phyloP scores from a whole-genome alignment of 2,329 filamentous ascomycete species.

The Xylaria arbuscula region DNA sequence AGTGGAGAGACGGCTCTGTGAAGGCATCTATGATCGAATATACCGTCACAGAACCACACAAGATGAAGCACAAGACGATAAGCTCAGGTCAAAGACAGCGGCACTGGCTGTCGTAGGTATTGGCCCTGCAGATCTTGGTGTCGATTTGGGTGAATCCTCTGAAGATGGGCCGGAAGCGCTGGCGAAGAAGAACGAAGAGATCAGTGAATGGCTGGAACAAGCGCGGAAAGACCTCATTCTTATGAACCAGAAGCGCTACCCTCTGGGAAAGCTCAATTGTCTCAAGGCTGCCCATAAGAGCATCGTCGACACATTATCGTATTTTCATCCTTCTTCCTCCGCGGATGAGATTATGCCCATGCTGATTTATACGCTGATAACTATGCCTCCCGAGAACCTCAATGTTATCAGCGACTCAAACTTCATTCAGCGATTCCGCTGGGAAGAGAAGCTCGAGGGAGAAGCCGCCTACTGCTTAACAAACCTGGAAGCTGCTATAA shows the following conservation, averaged over 20 bases:
- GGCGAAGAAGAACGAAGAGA: slow-evolving; percentile 71
- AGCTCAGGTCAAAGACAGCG: slow-evolving; percentile 91
- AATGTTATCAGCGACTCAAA: slow-evolving; percentile 94
- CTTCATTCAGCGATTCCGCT: slow-evolving; percentile 93
- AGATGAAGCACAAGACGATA: slow-evolving; percentile 94
- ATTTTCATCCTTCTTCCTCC: slow-evolving; percentile 81
- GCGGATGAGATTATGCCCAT: slow-evolving; percentile 98
- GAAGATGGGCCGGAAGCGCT: slow-evolving; percentile 67
- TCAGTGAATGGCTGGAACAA: slow-evolving; percentile 76
- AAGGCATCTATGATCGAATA: slow-evolving; percentile 86
- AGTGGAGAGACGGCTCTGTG: slow-evolving; percentile 86
- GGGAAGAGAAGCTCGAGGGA: slow-evolving; percentile 85
- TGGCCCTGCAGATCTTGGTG: slow-evolving; percentile 83
- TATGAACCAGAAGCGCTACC: slow-evolving; percentile 90
- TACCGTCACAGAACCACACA: slow-evolving; percentile 92
- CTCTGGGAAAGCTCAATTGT: slow-evolving; percentile 89
- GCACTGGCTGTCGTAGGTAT: slow-evolving; percentile 92
- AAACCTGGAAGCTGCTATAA: slow-evolving; percentile 93
- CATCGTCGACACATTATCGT: slow-evolving; percentile 85
- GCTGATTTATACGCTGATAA: slow-evolving; percentile 95
- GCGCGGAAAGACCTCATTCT: slow-evolving; percentile 77
- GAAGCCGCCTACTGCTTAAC: slow-evolving; percentile 97
- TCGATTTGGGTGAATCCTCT: slow-evolving; percentile 72
- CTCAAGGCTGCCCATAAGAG: slow-evolving; percentile 90
- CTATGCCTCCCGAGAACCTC: slow-evolving; percentile 84